Evolutionary conservation across 148 eudicot species (phyloP).

Genomic region (Nyssa sinensis): DNA sequence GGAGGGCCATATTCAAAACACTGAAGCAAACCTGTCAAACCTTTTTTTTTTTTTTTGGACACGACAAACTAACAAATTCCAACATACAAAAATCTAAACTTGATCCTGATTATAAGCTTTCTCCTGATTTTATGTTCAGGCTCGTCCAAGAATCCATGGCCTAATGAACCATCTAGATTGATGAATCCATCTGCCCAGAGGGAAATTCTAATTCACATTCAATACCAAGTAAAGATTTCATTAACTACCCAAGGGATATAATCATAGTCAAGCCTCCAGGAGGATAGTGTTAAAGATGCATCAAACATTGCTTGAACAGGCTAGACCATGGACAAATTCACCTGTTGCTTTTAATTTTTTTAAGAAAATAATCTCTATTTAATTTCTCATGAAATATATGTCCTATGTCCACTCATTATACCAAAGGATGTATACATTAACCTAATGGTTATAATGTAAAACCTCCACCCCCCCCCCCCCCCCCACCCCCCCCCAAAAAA

Average conservation of each 20-base stretch:
- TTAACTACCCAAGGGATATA: neutral
- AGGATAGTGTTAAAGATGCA: neutral
- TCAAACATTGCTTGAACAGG: neutral
- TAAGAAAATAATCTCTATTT: neutral
- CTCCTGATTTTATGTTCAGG: neutral
- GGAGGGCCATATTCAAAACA: neutral
- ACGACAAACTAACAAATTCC: neutral
- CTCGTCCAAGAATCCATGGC: neutral
- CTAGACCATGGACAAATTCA: neutral
- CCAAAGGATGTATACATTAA: neutral
- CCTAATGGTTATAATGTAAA: neutral
- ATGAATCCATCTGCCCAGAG: neutral
- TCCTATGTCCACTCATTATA: neutral
- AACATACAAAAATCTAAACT: neutral
- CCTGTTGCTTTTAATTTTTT: neutral
- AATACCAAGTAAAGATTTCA: neutral
- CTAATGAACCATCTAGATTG: neutral
- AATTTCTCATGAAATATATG: neutral
- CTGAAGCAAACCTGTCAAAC: neutral
- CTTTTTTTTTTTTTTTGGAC: too few relatives aligned
- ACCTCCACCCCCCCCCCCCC: too few relatives aligned
- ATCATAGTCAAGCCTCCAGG: neutral
- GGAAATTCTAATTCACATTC: neutral
- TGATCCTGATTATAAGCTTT: neutral
- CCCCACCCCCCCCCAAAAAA: too few relatives aligned